phyloP scores from a whole-genome alignment of 2,329 filamentous ascomycete species.

The Alternaria viburni region DNA sequence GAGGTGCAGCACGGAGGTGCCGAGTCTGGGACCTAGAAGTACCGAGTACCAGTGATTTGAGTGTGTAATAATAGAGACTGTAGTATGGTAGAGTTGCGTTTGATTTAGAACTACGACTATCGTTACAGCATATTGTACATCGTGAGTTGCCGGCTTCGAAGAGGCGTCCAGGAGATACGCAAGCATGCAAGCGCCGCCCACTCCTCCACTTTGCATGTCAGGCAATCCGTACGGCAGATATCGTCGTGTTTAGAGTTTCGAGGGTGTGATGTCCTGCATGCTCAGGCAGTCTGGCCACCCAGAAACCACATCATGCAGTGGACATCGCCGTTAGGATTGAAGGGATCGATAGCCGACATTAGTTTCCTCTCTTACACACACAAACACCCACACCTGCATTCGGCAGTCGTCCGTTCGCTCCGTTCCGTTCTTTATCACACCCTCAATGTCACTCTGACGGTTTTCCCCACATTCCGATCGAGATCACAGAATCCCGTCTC shows the following conservation, averaged over 20 bases:
- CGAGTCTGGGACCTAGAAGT: not conserved
- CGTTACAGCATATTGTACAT: not conserved
- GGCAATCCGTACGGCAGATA: not conserved
- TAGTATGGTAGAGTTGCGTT: not conserved
- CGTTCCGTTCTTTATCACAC: not conserved
- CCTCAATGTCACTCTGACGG: not conserved
- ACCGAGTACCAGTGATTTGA: not conserved
- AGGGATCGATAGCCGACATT: not conserved
- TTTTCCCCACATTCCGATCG: not conserved
- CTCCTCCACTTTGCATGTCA: not conserved
- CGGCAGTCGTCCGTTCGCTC: not conserved
- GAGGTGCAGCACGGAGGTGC: not conserved
- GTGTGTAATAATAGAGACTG: not conserved
- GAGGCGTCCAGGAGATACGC: not conserved
- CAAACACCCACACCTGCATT: not conserved
- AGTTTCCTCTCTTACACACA: not conserved
- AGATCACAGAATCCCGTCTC: not conserved
- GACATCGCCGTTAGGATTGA: not conserved
- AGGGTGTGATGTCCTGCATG: not conserved
- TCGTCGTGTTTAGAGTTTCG: not conserved
- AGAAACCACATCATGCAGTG: not conserved
- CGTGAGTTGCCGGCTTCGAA: not conserved
- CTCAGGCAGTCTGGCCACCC: not conserved
- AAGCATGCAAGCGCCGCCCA: not conserved
- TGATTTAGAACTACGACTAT: not conserved